These are phyloP conservation scores for Geoglossum glabrum DNA, from an alignment of 495 filamentous ascomycete genomes.

Conservation along the genomic window DNA sequence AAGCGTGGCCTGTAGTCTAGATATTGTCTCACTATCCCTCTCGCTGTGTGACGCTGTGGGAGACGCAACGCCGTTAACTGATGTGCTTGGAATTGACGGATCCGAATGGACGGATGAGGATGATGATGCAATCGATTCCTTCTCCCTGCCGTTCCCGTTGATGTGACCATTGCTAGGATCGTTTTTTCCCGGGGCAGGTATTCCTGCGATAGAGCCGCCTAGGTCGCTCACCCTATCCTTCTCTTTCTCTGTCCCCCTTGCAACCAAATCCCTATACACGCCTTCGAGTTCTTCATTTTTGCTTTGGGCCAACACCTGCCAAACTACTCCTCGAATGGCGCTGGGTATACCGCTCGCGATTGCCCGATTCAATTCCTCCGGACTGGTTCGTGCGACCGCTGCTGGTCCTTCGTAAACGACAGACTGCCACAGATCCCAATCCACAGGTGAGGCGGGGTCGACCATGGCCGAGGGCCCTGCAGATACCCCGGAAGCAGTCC, in stretches of 20 bases:
- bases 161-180: slow-evolving; percentile 17
- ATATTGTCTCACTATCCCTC: slow-evolving; percentile 39
- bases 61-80: slow-evolving; percentile 32
- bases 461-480: slow-evolving; percentile 44
- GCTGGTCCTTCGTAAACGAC: slow-evolving; percentile 85
- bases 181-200: slow-evolving; percentile 15
- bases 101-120: slow-evolving; percentile 71
- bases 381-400: slow-evolving; percentile 62
- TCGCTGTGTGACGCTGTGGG: slow-evolving; percentile 36
- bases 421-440: slow-evolving; percentile 96
- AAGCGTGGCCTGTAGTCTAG: slow-evolving; percentile 44
- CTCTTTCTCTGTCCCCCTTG: slow-evolving; percentile 62
- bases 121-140: slow-evolving; percentile 45
- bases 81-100: slow-evolving; percentile 42
- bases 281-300: slow-evolving; percentile 75
- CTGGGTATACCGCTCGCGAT: slow-evolving; percentile 88
- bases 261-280: slow-evolving; percentile 68
- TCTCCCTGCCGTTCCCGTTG: slow-evolving; percentile 33
- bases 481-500: slow-evolving; percentile 58
- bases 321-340: slow-evolving; percentile 88
- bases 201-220: slow-evolving; percentile 23
- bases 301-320: slow-evolving; percentile 91
- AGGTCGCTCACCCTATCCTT: slow-evolving; percentile 35
- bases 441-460: slow-evolving; percentile 47
- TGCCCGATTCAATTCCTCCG: slow-evolving; percentile 71